Base-by-base conservation (phyloP, 148 eudicot genomes). In the Cornus suecica region DNA sequence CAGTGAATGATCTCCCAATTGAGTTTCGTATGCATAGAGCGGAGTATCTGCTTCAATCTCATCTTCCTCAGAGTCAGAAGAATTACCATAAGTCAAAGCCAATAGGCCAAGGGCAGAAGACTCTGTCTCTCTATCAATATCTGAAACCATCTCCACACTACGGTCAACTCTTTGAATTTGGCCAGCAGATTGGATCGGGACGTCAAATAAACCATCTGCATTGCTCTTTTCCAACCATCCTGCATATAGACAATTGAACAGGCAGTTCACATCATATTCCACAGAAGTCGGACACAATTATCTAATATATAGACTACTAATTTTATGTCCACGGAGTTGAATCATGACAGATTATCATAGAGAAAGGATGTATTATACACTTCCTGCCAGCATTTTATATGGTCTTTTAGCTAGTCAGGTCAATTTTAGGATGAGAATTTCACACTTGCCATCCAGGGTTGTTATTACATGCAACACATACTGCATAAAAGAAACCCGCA, bases 101-200 rank as follows among this genome's bases (percentile, higher is more conserved):
- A 95, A 79, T 32, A 95, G 86, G 77, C 97, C 93, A 63, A 95
- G 97, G 71, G 99, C 91, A 79, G 97, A 90, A 29, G 92, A 80
- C 34, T 42, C 84, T 69, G 82, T 77, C 51, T 75, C 76, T 45
- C 58, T 78, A 42, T 80, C 85, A 66, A 66, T 69, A 70, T 78
- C 54, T 45, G 79, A 68, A 75, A 61, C 76, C 34, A 63, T 67
- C 76, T 64, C 82, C 23, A 42, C 1, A 24, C 31, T 85, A 25
- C 70, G 68, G 58, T 80, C 73, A 41, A 70, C 66, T 26, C 62
- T 75, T 58, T 67, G 85, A 79, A 34, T 75, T 51, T 66, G 78
- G 72, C 79, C 81, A 37, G 80, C 62, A 69, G 91, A 83, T 27
- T 83, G 74, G 76, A 74, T 70, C 27, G 82, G 88, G 27, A 83